Evolutionary conservation across 305 asterid genomes (phyloP).

Genomic region (Fraxinus sp.): DNA sequence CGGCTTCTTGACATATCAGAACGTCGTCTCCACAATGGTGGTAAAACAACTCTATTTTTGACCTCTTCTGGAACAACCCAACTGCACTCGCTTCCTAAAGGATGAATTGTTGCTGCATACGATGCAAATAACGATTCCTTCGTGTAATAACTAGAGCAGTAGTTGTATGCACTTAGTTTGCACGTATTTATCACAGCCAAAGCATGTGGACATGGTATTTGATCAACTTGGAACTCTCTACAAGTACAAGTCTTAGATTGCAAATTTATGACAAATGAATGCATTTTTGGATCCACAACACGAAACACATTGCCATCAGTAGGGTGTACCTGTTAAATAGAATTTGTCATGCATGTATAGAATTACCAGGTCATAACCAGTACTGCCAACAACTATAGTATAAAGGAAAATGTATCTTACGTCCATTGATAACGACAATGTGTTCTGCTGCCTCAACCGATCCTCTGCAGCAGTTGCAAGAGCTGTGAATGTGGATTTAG

Average conservation of each 20-base stretch:
- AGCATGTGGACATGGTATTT: conserved; percentile 9
- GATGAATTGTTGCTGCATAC: not conserved
- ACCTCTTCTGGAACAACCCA: conserved; percentile 6
- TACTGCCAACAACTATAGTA: not conserved
- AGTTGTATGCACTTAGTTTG: not conserved
- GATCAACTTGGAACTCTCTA: conserved; percentile 9
- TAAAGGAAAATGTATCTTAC: conserved; percentile 3
- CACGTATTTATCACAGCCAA: not conserved
- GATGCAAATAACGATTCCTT: not conserved
- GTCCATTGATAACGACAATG: not conserved
- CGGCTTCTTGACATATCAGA: not conserved
- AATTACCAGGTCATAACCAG: not conserved
- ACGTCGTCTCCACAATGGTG: conserved; percentile 5
- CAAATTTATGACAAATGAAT: not conserved
- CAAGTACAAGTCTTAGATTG: not conserved
- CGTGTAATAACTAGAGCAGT: conserved; percentile 2
- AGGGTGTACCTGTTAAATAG: not conserved
- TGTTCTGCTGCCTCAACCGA: conserved; percentile 1
- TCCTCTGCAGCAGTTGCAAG: conserved; percentile 7
- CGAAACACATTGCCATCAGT: not conserved
- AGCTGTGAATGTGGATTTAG: not conserved
- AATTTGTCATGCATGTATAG: not conserved
- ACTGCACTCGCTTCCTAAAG: conserved; percentile 5
- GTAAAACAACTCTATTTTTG: not conserved
- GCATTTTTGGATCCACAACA: not conserved